Percentiles rank a stretch among this genome's conserved stretches.
Conservation (phyloP, 169 alveolate genomes). For the Cyclospora cayetanensis region DNA sequence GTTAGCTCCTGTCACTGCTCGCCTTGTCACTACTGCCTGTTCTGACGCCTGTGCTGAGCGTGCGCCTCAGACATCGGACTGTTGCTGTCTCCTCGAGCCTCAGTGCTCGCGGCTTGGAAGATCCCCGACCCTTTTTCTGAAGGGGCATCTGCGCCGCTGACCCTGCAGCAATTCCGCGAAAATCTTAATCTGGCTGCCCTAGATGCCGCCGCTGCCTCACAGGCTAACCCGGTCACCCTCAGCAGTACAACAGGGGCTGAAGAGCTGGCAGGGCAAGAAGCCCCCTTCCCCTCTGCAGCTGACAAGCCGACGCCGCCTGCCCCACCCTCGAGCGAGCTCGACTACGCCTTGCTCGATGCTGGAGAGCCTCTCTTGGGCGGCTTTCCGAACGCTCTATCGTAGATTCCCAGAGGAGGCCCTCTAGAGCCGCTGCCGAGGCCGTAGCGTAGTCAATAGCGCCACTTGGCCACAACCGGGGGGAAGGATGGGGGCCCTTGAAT, state of each 20-base stretch:
- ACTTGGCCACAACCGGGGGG: no score
- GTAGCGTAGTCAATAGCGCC: no score
- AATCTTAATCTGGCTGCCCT: background rate
- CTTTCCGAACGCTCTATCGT: background rate
- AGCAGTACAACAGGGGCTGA: background rate
- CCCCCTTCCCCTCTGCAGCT: background rate
- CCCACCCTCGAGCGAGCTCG: background rate
- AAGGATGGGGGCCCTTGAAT: no score
- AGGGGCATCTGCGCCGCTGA: background rate
- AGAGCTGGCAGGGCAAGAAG: background rate
- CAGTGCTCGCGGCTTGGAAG: conserved; percentile 24
- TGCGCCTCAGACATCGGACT: background rate
- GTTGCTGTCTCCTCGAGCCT: conserved; percentile 41
- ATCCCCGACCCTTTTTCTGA: background rate
- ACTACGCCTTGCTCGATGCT: background rate
- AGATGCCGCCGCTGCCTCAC: background rate
- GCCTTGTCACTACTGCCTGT: background rate
- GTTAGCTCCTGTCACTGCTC: background rate
- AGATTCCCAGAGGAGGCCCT: background rate
- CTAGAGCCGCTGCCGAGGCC: background rate
- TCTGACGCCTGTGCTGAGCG: conserved; percentile 8
- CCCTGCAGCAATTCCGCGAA: conserved; percentile 25
- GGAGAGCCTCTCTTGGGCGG: conserved; percentile 35
- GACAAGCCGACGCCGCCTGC: background rate
- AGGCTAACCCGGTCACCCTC: background rate